Conservation (phyloP, 2,329 filamentous ascomycete species). For the Curvularia hawaiiensis region DNA sequence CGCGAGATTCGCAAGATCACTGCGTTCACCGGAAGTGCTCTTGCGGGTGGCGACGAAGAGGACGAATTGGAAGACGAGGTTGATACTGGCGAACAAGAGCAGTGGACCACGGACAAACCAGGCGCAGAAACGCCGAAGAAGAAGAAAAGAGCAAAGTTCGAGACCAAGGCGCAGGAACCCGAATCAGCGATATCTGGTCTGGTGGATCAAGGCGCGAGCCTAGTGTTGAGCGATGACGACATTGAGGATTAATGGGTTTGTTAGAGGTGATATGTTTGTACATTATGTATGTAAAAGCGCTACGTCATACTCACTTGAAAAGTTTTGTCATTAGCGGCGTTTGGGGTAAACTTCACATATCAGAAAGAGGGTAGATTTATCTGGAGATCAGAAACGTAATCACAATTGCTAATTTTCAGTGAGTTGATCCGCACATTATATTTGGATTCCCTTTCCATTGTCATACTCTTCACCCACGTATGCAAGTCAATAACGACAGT, state of each 20-base stretch:
- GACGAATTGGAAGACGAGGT: slow-evolving; percentile 44
- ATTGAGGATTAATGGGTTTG: slow-evolving; percentile 48
- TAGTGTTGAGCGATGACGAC: slow-evolving; percentile 56
- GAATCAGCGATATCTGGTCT: slow-evolving; percentile 31
- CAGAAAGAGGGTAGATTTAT: neutral
- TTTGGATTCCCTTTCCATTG: neutral
- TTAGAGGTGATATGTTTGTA: neutral
- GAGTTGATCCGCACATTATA: neutral
- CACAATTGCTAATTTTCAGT: neutral
- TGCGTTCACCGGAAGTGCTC: slow-evolving; percentile 56
- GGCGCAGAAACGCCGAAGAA: slow-evolving; percentile 31
- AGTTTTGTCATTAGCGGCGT: neutral
- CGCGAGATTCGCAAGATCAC: slow-evolving; percentile 71
- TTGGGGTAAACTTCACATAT: neutral
- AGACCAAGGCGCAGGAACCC: slow-evolving; percentile 27
- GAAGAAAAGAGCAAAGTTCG: slow-evolving; percentile 25
- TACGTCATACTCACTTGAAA: neutral
- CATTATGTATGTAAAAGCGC: neutral
- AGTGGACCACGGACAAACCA: slow-evolving; percentile 53
- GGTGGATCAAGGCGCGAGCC: slow-evolving; percentile 35
- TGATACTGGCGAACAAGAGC: slow-evolving; percentile 37
- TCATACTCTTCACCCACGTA: neutral
- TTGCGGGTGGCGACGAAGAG: slow-evolving; percentile 30
- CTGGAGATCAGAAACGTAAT: neutral
- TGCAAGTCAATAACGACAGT: neutral